Conservation (phyloP, 2,329 filamentous ascomycete species). For the Fulvia fulva region DNA sequence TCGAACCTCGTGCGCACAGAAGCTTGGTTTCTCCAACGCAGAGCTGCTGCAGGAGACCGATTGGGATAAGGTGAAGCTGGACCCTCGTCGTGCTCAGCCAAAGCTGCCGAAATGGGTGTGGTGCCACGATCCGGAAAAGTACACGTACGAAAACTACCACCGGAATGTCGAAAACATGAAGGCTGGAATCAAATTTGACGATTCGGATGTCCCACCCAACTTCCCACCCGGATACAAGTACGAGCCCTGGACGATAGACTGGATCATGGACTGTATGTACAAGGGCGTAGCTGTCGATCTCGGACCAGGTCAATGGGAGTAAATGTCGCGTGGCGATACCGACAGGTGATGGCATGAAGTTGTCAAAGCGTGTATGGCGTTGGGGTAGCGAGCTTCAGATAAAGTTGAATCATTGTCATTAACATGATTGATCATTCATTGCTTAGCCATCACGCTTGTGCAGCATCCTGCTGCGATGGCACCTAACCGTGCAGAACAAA, state of each 20-base stretch:
- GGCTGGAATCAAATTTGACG: conserved; percentile 12
- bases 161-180: conserved; percentile 14
- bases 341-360: too few relatives aligned
- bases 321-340: too few relatives aligned
- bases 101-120: conserved; percentile 46
- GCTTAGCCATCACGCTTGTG: background rate
- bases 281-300: conserved; percentile 14
- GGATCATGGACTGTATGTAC: conserved; percentile 18
- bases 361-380: background rate
- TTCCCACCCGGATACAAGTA: conserved; percentile 19
- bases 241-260: conserved; percentile 20
- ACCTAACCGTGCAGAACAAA: background rate
- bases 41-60: conserved; percentile 47
- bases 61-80: conserved; percentile 47
- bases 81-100: conserved; percentile 42
- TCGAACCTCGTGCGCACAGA: conserved; percentile 48
- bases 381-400: background rate
- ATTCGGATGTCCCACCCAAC: conserved; percentile 18
- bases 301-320: conserved; percentile 14
- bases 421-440: background rate
- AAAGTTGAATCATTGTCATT: background rate
- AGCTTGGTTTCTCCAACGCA: conserved; percentile 46
- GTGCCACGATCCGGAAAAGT: conserved; percentile 24
- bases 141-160: conserved; percentile 22
- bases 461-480: background rate